Percentiles rank a stretch among this genome's conserved stretches.
These are phyloP conservation scores for Aspergillus sp. DNA, from an alignment of 2,329 filamentous ascomycete genomes.

Conservation along the genomic window DNA sequence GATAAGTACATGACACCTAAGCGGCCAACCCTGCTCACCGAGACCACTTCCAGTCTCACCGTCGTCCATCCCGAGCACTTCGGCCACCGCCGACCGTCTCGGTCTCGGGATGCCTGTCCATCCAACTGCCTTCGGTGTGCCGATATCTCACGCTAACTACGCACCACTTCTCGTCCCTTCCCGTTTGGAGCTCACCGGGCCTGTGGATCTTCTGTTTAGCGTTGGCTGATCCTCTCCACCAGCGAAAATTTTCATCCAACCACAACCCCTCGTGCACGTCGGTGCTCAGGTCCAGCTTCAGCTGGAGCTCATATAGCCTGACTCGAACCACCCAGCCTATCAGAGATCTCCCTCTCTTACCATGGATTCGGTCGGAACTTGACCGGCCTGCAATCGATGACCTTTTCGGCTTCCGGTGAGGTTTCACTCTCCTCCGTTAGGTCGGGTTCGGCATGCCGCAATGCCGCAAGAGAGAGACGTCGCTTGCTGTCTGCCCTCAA, in stretches of 20 bases:
- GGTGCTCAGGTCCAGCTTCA: background rate
- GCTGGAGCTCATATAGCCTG: background rate
- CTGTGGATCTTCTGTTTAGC: conserved; percentile 9
- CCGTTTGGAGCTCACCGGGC: conserved; percentile 15
- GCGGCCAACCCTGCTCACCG: background rate
- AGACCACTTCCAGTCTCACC: background rate
- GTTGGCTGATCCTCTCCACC: background rate
- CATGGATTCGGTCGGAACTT: conserved; percentile 11
- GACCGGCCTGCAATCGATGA: conserved; percentile 7
- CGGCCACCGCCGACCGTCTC: conserved; percentile 2
- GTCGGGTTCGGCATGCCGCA: conserved; percentile 12
- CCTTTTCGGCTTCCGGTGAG: conserved; percentile 16
- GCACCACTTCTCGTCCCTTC: conserved; percentile 1
- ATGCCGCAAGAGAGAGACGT: background rate
- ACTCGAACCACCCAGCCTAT: background rate
- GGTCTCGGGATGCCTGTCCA: conserved; percentile 1
- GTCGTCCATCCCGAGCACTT: background rate
- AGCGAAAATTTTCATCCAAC: conserved; percentile 2
- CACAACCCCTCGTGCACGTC: background rate
- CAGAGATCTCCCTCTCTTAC: background rate
- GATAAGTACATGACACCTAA: background rate
- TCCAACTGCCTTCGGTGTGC: background rate
- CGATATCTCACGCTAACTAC: background rate
- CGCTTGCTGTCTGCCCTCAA: too few relatives aligned
- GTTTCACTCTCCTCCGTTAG: background rate